Percentiles rank a stretch among this genome's conserved stretches.
Conservation (phyloP, 805 yeast species). For the Wickerhamomyces alni region DNA sequence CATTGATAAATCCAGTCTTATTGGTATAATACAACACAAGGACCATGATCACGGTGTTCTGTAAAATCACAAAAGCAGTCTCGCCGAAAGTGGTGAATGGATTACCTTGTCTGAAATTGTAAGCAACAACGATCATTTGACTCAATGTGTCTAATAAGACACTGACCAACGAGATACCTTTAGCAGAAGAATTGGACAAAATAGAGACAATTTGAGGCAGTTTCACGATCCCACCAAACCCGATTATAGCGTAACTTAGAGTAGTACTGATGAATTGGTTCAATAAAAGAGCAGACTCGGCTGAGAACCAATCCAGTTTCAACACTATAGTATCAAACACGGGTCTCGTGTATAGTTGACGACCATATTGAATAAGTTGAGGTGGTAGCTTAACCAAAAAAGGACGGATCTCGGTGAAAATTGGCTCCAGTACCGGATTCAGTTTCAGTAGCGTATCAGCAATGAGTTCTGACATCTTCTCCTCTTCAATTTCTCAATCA, state of each 20-base stretch:
- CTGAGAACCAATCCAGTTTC: constrained; percentile 20
- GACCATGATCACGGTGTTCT: constrained; percentile 27
- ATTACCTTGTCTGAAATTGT: constrained; percentile 28
- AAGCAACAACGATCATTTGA: constrained; percentile 29
- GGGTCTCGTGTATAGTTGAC: constrained; percentile 20
- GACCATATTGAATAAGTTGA: constrained; percentile 18
- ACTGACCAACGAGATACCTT: constrained; percentile 29
- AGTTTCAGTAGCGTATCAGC: constrained; percentile 2
- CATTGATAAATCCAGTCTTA: constrained; percentile 11
- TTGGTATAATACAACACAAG: constrained; percentile 22
- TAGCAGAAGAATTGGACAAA: constrained; percentile 25
- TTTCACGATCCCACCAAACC: constrained; percentile 31
- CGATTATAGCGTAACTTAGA: constrained; percentile 30
- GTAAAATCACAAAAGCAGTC: constrained; percentile 28
- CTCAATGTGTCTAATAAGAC: constrained; percentile 29
- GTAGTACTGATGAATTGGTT: constrained; percentile 26
- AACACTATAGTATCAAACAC: constrained; percentile 24
- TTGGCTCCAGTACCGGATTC: constrained; percentile 15
- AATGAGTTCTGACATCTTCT: not conserved
- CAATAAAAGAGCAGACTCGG: constrained; percentile 19
- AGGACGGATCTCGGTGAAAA: constrained; percentile 16
- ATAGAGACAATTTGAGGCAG: constrained; percentile 35
- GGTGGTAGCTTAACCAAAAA: constrained; percentile 15
- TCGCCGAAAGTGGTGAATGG: constrained; percentile 37
- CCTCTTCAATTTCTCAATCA: too few relatives aligned